These are phyloP conservation scores for Coniochaeta pulveracea DNA, from an alignment of 2,329 filamentous ascomycete species.

Conservation along the genomic window DNA sequence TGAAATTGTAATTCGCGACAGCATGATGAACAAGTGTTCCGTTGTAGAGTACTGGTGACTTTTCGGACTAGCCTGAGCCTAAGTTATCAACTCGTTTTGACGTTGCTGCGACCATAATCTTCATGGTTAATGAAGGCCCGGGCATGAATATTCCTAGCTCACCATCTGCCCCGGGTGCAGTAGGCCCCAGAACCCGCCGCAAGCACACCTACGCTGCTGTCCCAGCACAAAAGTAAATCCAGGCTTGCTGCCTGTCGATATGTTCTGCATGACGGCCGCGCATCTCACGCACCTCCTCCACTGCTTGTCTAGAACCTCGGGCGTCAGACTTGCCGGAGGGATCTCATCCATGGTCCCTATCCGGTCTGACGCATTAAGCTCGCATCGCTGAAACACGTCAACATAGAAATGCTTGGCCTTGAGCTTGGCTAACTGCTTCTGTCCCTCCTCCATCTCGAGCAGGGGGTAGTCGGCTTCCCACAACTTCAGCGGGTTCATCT, in stretches of 20 bases:
- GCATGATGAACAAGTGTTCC: too few species aligned
- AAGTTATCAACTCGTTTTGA: too few species aligned
- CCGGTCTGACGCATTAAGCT: constrained; percentile 23
- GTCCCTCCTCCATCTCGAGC: constrained; percentile 53
- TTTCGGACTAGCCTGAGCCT: too few species aligned
- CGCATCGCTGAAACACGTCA: constrained; percentile 47
- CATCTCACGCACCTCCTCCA: constrained; percentile 48
- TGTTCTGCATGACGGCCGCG: constrained; percentile 54
- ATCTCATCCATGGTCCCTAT: not conserved
- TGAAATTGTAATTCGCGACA: too few species aligned
- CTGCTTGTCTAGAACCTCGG: constrained; percentile 9
- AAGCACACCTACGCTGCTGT: constrained; percentile 44
- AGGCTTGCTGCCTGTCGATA: constrained; percentile 30
- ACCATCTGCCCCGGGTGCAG: constrained; percentile 16
- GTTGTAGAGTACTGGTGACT: too few species aligned
- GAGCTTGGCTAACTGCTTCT: constrained; percentile 29
- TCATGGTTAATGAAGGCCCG: too few species aligned
- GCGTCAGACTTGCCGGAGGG: constrained; percentile 16
- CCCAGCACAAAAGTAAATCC: constrained; percentile 41
- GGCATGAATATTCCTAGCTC: constrained; percentile 7
- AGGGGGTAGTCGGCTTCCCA: constrained; percentile 64
- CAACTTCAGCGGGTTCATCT: constrained; percentile 54
- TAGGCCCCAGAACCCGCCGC: constrained; percentile 41
- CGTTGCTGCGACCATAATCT: too few species aligned
- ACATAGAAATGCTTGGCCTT: constrained; percentile 27